These are phyloP conservation scores for Lachnellula willkommii DNA, from an alignment of 2,329 filamentous ascomycete species.

Conservation along the genomic window DNA sequence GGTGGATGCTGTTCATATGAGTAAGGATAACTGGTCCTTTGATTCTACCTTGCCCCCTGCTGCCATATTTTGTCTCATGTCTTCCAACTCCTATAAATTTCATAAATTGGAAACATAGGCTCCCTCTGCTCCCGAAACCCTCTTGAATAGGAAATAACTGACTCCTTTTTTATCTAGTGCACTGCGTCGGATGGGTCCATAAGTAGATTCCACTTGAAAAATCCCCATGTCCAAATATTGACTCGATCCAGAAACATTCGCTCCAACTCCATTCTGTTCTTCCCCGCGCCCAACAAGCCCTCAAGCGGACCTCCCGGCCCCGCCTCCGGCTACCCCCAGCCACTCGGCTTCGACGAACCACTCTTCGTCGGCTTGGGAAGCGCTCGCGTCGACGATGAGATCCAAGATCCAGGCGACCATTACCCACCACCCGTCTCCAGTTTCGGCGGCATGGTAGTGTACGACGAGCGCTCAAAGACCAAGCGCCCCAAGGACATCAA, in stretches of 20 bases:
- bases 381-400: constrained; percentile 32
- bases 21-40: not conserved
- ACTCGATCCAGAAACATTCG: constrained; percentile 25
- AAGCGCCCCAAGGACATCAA: constrained; percentile 31
- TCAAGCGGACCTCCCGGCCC: constrained; percentile 31
- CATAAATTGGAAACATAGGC: no score
- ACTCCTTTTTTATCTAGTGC: not conserved
- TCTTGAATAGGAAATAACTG: no score
- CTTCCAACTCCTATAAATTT: not conserved
- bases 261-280: constrained; percentile 38
- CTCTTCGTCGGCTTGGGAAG: constrained; percentile 38
- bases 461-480: constrained; percentile 37
- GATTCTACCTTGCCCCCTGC: not conserved
- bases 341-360: constrained; percentile 26
- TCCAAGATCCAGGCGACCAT: constrained; percentile 28
- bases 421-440: not conserved
- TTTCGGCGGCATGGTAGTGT: not conserved
- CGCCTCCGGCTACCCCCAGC: constrained; percentile 30
- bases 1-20: constrained; percentile 42
- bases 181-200: constrained; percentile 39
- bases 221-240: not conserved
- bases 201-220: constrained; percentile 30
- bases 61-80: not conserved
- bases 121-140: no score
- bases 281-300: constrained; percentile 36